Base-by-base conservation (phyloP, 2,329 filamentous ascomycete genomes). In the Diplodia corticola region DNA sequence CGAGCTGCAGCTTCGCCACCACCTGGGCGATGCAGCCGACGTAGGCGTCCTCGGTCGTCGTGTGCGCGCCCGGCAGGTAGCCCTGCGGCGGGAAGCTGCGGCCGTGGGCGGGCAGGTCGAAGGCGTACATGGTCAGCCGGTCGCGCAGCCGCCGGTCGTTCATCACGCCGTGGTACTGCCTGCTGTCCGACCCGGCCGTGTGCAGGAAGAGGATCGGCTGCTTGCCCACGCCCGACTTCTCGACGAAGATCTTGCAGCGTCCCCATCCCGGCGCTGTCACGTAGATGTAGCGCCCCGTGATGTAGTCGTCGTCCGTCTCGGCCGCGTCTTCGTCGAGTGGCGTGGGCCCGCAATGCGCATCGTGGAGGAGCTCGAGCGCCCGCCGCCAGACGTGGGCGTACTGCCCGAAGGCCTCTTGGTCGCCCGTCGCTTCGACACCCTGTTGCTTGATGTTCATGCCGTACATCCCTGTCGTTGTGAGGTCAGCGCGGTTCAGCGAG, bases 101-200 rank as follows among this genome's bases (percentile, higher is more conserved):
- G 0, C 82, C 82, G 68, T 84, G 83, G 2, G 80, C 81, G 0
- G 82, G 83, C 10, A 84, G 74, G 69, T 84, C 82, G 54, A 84
- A 82, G 1, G 80, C 80, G 51, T 79, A 80, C 82, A 84, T 84
- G 22, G 76, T 80, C 65, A 80, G 83, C 63, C 75, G 80, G 71
- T 81, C 78, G 22, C 78, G 75, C 80, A 83, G 82, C 13, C 75
- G 73, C 30, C 73, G 66, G 65, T 84, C 77, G 65, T 84, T 84
- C 80, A 85, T 80, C 2, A 84, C 82, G 22, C 82, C 81, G 63
- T 84, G 82, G 63, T 84, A 84, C 69, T 84, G 81, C 30, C 82
- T 72, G 30, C 76, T 75, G 68, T 84, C 82, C 57, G 78, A 80
- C 2, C 82, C 82, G 15, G 80, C 80, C 0, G 80, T 82, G 67